phyloP scores from a whole-genome alignment of 2,329 filamentous ascomycete genomes.

The Clonostachys chloroleuca region DNA sequence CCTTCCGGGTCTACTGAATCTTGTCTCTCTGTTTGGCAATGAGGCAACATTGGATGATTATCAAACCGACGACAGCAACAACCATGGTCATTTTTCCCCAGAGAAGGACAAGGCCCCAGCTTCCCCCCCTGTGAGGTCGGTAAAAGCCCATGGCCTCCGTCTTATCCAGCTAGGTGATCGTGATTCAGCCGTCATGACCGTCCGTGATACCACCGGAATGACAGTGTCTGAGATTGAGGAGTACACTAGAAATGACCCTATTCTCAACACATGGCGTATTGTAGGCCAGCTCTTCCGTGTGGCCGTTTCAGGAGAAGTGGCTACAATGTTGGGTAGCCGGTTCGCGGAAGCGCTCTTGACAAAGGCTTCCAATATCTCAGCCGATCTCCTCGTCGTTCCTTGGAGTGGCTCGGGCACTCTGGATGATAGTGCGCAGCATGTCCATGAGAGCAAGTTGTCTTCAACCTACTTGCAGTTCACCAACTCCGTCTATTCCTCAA shows the following conservation, averaged over 20 bases:
- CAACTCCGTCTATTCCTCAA: conserved; percentile 57
- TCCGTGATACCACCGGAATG: conserved; percentile 90
- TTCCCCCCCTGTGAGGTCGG: conserved; percentile 17
- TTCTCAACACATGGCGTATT: conserved; percentile 86
- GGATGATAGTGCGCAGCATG: conserved; percentile 44
- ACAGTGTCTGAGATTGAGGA: conserved; percentile 81
- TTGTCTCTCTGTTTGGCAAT: conserved; percentile 62
- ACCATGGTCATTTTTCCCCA: too few species aligned
- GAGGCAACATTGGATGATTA: conserved; percentile 19
- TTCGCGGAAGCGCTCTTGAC: conserved; percentile 74
- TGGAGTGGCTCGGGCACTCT: conserved; percentile 84
- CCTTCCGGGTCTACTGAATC: conserved; percentile 18
- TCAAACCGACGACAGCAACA: conserved; percentile 6
- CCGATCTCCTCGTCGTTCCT: conserved; percentile 76
- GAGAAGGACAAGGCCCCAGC: conserved; percentile 7
- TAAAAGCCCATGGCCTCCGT: conserved; percentile 80
- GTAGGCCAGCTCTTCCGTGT: conserved; percentile 83
- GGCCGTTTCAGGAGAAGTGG: conserved; percentile 75
- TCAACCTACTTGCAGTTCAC: conserved; percentile 69
- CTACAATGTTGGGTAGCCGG: conserved; percentile 70
- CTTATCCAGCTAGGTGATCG: conserved; percentile 86
- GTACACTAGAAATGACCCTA: conserved; percentile 67
- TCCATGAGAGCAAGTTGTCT: conserved; percentile 28
- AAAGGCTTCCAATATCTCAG: conserved; percentile 64
- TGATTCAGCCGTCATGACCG: conserved; percentile 89